Evolutionary conservation across 2,329 filamentous ascomycete genomes (phyloP), one percentile per base, ranked within the genome.

Genomic region (Xylaria sp.): DNA sequence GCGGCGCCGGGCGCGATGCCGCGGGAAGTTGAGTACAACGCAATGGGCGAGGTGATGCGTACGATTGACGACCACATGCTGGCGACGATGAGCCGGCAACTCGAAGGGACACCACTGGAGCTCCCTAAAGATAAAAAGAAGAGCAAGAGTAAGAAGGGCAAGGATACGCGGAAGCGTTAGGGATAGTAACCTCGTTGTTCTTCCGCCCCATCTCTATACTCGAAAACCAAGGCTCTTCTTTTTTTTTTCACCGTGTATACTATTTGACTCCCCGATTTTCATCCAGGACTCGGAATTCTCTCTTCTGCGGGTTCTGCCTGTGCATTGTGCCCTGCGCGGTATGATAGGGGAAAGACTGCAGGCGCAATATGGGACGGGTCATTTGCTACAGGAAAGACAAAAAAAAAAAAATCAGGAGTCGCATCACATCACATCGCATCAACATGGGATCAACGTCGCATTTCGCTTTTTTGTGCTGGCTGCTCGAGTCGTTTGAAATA

Each of bases 1-100:
- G 66, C 75, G 55, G 73, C 76, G 54, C 69, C 73, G 58, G 64
- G 73, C 48, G 62, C 63, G 35, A 63, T 69, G 1, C 66, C 66
- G 2, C 74, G 75, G 44, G 75, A 79, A 52, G 68, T 77, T 0
- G 85, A 88, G 65, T 70, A 76, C 35, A 87, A 86, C 62, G 84
- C 84, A 1, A 86, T 79, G 76, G 85, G 83, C 4, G 79, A 76
- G 46, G 77, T 71, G 57, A 80, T 88, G 60, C 76, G 76, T 55
- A 85, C 83, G 47, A 83, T 92, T 59, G 90, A 93, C 70, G 86
- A 91, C 55, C 91, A 89, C 70, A 87, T 94, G 81, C 76, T 94
- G 54, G 76, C 77, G 42, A 82, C 83, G 58, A 90, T 92, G 85
- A 80, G 81, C 51, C 85, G 76, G 64, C 78, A 80, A 70, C 76